Percentiles rank a stretch among this genome's conserved stretches.
Conservation (phyloP, 148 eudicot genomes). For the Bassia scoparia region DNA sequence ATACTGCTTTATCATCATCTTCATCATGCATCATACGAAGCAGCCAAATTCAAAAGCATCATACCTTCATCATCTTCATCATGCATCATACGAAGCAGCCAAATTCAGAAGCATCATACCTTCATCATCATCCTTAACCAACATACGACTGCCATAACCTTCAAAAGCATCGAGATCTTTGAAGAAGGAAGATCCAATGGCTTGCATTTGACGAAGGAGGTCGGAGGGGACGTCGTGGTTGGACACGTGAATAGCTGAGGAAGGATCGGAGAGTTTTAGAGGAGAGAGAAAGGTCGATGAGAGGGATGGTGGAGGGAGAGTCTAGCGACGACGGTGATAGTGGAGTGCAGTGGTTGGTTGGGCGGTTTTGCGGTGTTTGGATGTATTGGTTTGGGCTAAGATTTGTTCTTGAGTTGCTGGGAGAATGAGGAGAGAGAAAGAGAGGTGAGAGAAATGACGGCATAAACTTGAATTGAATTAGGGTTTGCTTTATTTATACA, state of each 20-base stretch:
- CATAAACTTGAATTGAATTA: no score
- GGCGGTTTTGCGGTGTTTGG: conserved; percentile 51
- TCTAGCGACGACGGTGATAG: conserved; percentile 5
- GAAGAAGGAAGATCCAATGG: conserved; percentile 53
- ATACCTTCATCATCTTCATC: no score
- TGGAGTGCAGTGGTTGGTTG: conserved; percentile 17
- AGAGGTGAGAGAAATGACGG: no score
- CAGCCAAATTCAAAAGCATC: no score
- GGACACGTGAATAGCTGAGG: conserved; percentile 43
- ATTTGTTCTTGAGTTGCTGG: conserved; percentile 37
- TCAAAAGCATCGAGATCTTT: conserved; percentile 57
- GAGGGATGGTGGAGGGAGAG: no score
- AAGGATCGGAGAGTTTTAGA: conserved; percentile 13
- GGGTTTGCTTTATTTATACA: no score
- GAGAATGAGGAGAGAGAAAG: no score
- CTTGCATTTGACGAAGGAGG: conserved; percentile 48
- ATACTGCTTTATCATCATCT: no score
- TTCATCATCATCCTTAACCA: no score
- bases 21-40: no score
- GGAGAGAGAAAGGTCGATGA: conserved; percentile 44
- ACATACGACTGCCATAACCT: conserved; percentile 89
- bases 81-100: no score
- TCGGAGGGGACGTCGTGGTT: conserved; percentile 57
- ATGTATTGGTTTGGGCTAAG: conserved; percentile 35
- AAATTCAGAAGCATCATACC: no score